A percentile compares a stretch with the other conserved stretches of the same genome.
Evolutionary conservation across 2,329 filamentous ascomycete species (phyloP).

Genomic region (Stagonosporopsis tanaceti): DNA sequence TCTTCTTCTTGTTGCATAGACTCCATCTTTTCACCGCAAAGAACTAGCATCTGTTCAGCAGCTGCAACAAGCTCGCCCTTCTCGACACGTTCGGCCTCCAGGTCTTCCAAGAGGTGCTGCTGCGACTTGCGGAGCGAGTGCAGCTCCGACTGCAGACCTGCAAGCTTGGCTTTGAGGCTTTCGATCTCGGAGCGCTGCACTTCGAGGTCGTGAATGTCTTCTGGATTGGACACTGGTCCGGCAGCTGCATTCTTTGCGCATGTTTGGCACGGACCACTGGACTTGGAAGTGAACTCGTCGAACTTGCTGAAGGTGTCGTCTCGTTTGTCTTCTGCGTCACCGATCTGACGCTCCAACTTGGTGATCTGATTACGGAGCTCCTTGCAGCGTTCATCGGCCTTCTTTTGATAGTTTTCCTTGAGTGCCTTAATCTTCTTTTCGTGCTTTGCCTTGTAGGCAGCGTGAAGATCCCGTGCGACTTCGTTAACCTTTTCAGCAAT

Average conservation of each 20-base stretch:
- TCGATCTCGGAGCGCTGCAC: constrained; percentile 72
- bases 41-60: constrained; percentile 83
- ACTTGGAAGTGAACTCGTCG: constrained; percentile 22
- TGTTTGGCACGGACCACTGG: constrained; percentile 22
- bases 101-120: constrained; percentile 67
- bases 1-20: constrained; percentile 50
- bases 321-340: constrained; percentile 71
- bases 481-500: constrained; percentile 89
- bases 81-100: constrained; percentile 79
- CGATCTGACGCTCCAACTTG: constrained; percentile 75
- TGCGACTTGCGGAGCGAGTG: constrained; percentile 75
- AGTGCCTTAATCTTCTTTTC: constrained; percentile 93
- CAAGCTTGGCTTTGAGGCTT: constrained; percentile 75
- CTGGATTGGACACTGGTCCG: constrained; percentile 31
- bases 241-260: constrained; percentile 22
- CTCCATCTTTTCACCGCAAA: constrained; percentile 60
- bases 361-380: constrained; percentile 78
- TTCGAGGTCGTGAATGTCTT: constrained; percentile 62
- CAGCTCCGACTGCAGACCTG: constrained; percentile 77
- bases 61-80: constrained; percentile 83
- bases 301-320: constrained; percentile 72
- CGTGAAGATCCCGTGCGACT: constrained; percentile 80
- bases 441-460: constrained; percentile 95
- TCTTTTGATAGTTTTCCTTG: constrained; percentile 80
- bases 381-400: constrained; percentile 87